phyloP scores from a whole-genome alignment of 2,329 filamentous ascomycete species.

The Nemania diffusa region DNA sequence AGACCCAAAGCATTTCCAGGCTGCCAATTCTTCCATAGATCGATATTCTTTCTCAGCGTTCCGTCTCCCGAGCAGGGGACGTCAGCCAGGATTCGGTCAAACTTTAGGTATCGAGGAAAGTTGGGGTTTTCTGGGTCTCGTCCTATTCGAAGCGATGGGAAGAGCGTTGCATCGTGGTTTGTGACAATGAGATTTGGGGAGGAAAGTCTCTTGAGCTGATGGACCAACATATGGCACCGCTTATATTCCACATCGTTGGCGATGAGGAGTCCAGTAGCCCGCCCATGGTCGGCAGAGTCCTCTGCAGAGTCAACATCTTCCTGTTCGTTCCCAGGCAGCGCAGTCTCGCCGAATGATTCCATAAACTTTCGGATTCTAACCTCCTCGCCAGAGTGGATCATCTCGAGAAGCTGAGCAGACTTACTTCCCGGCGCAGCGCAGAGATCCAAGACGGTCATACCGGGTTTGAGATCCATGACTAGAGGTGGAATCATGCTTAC shows the following conservation, averaged over 20 bases:
- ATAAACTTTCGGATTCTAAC: conserved; percentile 80
- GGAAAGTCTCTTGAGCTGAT: conserved; percentile 96
- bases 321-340: conserved; percentile 51
- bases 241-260: conserved; percentile 98
- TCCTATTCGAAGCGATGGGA: conserved; percentile 89
- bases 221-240: conserved; percentile 94
- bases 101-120: conserved; percentile 84
- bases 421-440: conserved; percentile 98
- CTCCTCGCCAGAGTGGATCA: conserved; percentile 93
- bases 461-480: conserved; percentile 88
- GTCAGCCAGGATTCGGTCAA: conserved; percentile 94
- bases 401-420: conserved; percentile 92
- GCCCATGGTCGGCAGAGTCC: conserved; percentile 78
- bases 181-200: conserved; percentile 97
- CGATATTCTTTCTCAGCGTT: conserved; percentile 90
- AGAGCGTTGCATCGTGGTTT: conserved; percentile 97
- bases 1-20: conserved; percentile 88
- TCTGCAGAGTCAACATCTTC: conserved; percentile 65
- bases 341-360: conserved; percentile 61
- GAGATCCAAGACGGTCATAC: conserved; percentile 93
- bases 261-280: conserved; percentile 89
- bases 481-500: conserved; percentile 99
- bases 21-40: conserved; percentile 95
- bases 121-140: conserved; percentile 64
- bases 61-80: conserved; percentile 97